phyloP scores from a whole-genome alignment of 2,329 filamentous ascomycete genomes.

The Clarireedia hainanense region DNA sequence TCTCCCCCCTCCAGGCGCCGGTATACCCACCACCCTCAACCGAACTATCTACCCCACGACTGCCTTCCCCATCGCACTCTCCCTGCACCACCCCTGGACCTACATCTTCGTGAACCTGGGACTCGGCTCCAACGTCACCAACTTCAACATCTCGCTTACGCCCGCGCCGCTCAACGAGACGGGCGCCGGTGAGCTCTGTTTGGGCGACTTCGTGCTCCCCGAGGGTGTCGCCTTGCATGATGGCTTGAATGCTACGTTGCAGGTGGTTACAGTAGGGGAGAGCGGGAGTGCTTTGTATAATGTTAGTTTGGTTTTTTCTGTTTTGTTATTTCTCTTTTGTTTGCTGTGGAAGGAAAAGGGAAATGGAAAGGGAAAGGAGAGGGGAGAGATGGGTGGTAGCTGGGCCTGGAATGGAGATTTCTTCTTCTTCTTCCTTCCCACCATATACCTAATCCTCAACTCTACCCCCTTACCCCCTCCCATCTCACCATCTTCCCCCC shows the following conservation, averaged over 20 bases:
- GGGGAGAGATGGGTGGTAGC: no score
- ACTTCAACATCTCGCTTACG: conserved; percentile 9
- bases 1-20: conserved; percentile 1
- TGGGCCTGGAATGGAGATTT: no score
- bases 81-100: neutral
- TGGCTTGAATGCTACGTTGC: conserved; percentile 8
- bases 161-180: conserved; percentile 9
- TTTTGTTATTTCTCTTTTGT: neutral
- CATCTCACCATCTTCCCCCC: neutral
- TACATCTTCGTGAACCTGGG: conserved; percentile 6
- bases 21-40: conserved; percentile 9
- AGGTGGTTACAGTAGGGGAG: conserved; percentile 8
- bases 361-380: neutral
- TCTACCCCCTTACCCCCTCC: no score
- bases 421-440: no score
- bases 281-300: conserved; percentile 12
- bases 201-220: conserved; percentile 7
- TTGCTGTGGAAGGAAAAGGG: neutral
- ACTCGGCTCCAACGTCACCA: neutral
- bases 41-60: conserved; percentile 1
- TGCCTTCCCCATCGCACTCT: neutral
- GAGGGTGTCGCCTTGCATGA: neutral
- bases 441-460: no score
- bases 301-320: neutral
- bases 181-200: conserved; percentile 8